A percentile compares a stretch with the other conserved stretches of the same genome.
phyloP scores from a whole-genome alignment of 345 rosid genomes.

The Eutrema heterophyllum region DNA sequence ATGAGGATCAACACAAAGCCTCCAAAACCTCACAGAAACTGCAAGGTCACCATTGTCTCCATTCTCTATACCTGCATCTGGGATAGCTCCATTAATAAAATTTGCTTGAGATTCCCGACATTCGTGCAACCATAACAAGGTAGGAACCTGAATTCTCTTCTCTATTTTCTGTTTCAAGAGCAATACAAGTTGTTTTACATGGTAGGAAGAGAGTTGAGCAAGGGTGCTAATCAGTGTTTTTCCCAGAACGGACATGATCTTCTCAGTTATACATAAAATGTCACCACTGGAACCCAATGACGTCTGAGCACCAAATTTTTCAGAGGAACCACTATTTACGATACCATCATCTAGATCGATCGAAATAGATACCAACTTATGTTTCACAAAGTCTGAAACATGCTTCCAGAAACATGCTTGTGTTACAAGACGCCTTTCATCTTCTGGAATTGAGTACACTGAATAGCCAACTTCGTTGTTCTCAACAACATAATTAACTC shows the following conservation, averaged over 20 bases:
- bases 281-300: constrained; percentile 38
- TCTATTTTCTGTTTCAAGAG: constrained; percentile 50
- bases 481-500: constrained; percentile 16
- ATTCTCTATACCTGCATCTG: constrained; percentile 33
- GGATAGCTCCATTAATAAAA: constrained; percentile 30
- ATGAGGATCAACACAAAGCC: constrained; percentile 56
- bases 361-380: constrained; percentile 44
- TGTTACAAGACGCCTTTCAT: constrained; percentile 65
- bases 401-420: constrained; percentile 79
- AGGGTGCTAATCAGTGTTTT: constrained; percentile 42
- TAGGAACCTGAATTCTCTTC: constrained; percentile 44
- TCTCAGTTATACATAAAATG: constrained; percentile 32
- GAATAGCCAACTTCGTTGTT: constrained; percentile 33
- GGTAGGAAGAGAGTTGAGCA: constrained; percentile 61
- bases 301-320: constrained; percentile 28
- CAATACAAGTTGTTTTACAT: constrained; percentile 50
- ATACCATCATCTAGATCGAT: constrained; percentile 36
- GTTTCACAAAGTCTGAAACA: constrained; percentile 52
- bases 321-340: constrained; percentile 31
- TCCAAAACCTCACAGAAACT: constrained; percentile 49
- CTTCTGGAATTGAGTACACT: constrained; percentile 52
- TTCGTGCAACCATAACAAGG: constrained; percentile 59
- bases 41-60: constrained; percentile 34
- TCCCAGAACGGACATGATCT: constrained; percentile 40
- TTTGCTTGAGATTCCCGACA: constrained; percentile 40